These are phyloP conservation scores for Inga leiocalycina DNA, from an alignment of 306 rosid genomes.

Conservation along the genomic window DNA sequence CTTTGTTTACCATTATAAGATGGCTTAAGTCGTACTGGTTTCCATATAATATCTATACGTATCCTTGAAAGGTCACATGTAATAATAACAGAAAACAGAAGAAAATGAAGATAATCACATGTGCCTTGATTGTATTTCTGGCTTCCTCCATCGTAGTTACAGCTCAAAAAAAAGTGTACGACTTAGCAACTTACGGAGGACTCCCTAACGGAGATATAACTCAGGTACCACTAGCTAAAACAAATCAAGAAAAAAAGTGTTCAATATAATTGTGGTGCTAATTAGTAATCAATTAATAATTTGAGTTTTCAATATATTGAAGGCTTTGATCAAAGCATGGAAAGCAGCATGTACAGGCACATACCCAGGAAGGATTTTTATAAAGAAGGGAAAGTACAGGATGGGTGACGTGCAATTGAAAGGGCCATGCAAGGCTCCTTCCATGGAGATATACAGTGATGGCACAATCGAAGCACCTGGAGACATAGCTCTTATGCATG, in stretches of 20 bases:
- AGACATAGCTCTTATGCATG: background rate
- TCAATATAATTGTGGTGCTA: background rate
- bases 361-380: conserved; percentile 22
- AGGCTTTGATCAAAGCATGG: conserved; percentile 46
- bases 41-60: background rate
- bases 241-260: too few species aligned
- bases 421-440: conserved; percentile 52
- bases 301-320: background rate
- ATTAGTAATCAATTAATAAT: too few species aligned
- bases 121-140: background rate
- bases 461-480: conserved; percentile 45
- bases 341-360: conserved; percentile 38
- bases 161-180: background rate
- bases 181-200: conserved; percentile 31
- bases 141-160: background rate
- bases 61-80: background rate
- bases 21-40: background rate
- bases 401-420: background rate
- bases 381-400: conserved; percentile 10
- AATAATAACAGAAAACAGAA: background rate
- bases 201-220: background rate
- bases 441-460: conserved; percentile 14
- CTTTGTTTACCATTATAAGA: background rate
- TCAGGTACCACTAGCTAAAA: background rate
- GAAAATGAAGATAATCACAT: background rate